Base-by-base conservation (phyloP, 2,329 filamentous ascomycete genomes). In the Epichloe sp. region DNA sequence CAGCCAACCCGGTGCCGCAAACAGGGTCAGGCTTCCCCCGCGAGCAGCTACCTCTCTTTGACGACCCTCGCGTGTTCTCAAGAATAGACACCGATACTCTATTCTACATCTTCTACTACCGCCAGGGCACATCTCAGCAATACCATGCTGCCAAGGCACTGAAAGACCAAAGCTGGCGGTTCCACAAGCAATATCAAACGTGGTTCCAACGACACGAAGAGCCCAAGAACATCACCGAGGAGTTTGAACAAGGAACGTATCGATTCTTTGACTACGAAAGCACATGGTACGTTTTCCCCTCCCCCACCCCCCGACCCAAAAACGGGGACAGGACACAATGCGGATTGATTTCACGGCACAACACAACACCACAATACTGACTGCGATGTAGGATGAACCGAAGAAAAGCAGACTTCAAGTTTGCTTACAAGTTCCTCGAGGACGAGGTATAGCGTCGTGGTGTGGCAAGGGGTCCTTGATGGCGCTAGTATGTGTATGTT, bases 131-230 rank as follows among this genome's bases (percentile, higher is more conserved):
- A 1, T 90, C 95, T 60, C 90, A 97, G 66, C 93, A 98, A 66
- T 96, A 90, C 64, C 77, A 97, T 53, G 89, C 93, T 1, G 93
- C 93, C 14, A 95, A 95, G 69, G 88, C 93, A n/a, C 73, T 98
- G 49, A 98, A 98, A 71, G 87, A 91, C 58, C 93, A 98, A 69
- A 96, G 90, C 68, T 98, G 93, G 93, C 80, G 93, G 52, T 98
- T 98, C 67, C 93, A 98, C 72, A 98, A 98, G 75, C 93, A 97
- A 68, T 98, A 98, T 65, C 93, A 95, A 68, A 98, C 93, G 1
- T 98, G 93, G 93, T 98, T 98, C 64, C 93, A 98, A 69, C 80
- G 93, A 48, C 93, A 98, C 59, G 93, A 98, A 65, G 93, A 98
- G 72, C 93, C 93, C 17, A 98, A 98, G 75, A 90, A 83, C 60